Conservation (phyloP, 331 rosid species). For the Telfairia occidentalis region DNA sequence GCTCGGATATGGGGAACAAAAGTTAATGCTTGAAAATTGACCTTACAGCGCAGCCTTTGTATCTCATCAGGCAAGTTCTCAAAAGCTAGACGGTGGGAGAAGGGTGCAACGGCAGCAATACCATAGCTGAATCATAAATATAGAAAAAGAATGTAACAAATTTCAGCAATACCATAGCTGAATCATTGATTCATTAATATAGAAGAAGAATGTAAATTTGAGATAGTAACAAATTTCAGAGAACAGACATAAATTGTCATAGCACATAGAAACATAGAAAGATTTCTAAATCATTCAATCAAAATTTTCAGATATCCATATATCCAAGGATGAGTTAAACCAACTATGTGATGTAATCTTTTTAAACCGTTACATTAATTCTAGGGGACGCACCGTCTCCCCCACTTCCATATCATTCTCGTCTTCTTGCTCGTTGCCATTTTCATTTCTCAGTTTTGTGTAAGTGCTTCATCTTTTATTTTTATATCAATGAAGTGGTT, state of each 20-base stretch:
- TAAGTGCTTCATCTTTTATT: background rate
- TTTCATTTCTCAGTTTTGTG: background rate
- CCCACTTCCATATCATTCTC: background rate
- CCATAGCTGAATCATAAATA: slow-evolving; percentile 22
- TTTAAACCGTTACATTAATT: background rate
- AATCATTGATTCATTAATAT: background rate
- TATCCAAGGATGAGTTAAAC: background rate
- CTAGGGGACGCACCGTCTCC: background rate
- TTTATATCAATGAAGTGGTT: background rate
- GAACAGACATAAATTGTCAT: background rate
- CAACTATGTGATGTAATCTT: background rate
- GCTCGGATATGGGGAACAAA: slow-evolving; percentile 32
- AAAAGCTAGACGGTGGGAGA: slow-evolving; percentile 42
- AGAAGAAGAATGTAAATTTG: background rate
- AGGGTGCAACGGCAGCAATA: slow-evolving; percentile 38
- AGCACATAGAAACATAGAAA: background rate
- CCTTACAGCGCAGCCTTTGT: slow-evolving; percentile 41
- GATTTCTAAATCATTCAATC: background rate
- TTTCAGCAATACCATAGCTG: slow-evolving; percentile 29
- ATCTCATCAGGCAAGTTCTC: slow-evolving; percentile 31
- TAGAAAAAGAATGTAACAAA: background rate
- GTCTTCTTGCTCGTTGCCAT: background rate
- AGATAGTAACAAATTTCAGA: background rate
- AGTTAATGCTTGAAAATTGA: slow-evolving; percentile 37
- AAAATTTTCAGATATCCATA: background rate